Evolutionary conservation across 1,139 yeast species (phyloP).

Genomic region (Geotrichum aggregatum): DNA sequence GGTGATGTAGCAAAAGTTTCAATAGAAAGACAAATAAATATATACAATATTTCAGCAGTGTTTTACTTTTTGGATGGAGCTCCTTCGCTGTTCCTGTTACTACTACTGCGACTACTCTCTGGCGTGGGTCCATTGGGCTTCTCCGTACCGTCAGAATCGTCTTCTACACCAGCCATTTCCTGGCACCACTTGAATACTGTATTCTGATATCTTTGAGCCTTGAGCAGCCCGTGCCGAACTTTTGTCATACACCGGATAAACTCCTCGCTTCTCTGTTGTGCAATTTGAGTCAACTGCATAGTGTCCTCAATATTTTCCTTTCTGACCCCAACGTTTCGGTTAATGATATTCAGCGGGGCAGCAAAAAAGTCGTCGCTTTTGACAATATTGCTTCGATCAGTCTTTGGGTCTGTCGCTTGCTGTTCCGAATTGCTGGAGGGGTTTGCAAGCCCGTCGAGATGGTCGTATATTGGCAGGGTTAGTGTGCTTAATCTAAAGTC

Average conservation of each 20-base stretch:
- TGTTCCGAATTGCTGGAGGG: constrained; percentile 26
- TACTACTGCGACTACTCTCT: not conserved
- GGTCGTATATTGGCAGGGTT: constrained; percentile 67
- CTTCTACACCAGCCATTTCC: constrained; percentile 69
- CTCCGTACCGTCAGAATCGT: constrained; percentile 20
- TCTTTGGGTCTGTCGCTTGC: constrained; percentile 20
- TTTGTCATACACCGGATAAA: constrained; percentile 71
- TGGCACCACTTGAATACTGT: constrained; percentile 75
- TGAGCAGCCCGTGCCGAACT: constrained; percentile 67
- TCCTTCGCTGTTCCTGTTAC: not conserved
- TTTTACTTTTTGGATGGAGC: not conserved
- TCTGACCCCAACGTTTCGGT: constrained; percentile 45
- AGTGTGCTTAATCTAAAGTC: constrained; percentile 56
- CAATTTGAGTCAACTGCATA: constrained; percentile 63
- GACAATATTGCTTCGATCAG: constrained; percentile 9
- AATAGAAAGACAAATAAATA: not conserved
- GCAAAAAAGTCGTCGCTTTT: constrained; percentile 62
- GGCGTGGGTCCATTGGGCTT: not conserved
- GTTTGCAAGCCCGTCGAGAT: constrained; percentile 41
- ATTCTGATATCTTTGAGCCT: constrained; percentile 70
- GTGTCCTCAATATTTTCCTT: constrained; percentile 59
- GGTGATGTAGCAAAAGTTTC: constrained; percentile 18
- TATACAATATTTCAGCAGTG: not conserved
- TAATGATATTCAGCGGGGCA: constrained; percentile 49
- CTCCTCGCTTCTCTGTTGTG: constrained; percentile 84